Evolutionary conservation across 345 rosid genomes (phyloP).

Genomic region (Sapria himalayana): DNA sequence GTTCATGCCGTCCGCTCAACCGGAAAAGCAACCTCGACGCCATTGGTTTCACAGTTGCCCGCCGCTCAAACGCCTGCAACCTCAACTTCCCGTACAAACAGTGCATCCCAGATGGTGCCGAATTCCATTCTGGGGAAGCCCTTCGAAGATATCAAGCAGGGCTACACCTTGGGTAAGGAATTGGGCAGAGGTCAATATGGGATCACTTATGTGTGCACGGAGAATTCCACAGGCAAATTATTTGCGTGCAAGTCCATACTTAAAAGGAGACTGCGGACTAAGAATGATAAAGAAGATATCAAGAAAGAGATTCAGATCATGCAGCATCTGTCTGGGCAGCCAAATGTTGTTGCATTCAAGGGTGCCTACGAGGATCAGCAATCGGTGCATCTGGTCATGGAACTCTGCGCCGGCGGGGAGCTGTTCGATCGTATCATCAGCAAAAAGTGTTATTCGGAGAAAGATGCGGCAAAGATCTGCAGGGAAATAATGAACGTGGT

Average conservation of each 20-base stretch:
- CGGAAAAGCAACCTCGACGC: no score
- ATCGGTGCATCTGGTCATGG: slow-evolving; percentile 75
- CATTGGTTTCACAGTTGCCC: no score
- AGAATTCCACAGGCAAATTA: slow-evolving; percentile 40
- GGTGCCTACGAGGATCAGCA: slow-evolving; percentile 66
- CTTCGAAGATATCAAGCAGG: slow-evolving; percentile 38
- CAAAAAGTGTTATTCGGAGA: slow-evolving; percentile 55
- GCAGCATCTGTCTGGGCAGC: slow-evolving; percentile 77
- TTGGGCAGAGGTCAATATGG: slow-evolving; percentile 81
- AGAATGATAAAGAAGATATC: slow-evolving; percentile 46
- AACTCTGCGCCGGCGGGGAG: slow-evolving; percentile 82
- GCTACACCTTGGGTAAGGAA: slow-evolving; percentile 39
- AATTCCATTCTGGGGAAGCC: slow-evolving; percentile 47
- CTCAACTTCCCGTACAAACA: slow-evolving; percentile 8
- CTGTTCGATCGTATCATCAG: slow-evolving; percentile 66
- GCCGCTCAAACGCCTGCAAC: background rate
- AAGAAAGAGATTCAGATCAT: slow-evolving; percentile 60
- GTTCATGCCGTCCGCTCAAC: no score
- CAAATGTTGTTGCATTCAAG: slow-evolving; percentile 53
- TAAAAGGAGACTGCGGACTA: slow-evolving; percentile 43
- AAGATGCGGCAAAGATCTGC: slow-evolving; percentile 48
- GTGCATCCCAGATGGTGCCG: no score
- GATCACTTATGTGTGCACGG: slow-evolving; percentile 48
- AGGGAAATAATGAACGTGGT: slow-evolving; percentile 53
- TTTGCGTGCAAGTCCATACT: slow-evolving; percentile 72